Conservation (phyloP, 202 grass and related monocot species). For the Alloteropsis angusta region DNA sequence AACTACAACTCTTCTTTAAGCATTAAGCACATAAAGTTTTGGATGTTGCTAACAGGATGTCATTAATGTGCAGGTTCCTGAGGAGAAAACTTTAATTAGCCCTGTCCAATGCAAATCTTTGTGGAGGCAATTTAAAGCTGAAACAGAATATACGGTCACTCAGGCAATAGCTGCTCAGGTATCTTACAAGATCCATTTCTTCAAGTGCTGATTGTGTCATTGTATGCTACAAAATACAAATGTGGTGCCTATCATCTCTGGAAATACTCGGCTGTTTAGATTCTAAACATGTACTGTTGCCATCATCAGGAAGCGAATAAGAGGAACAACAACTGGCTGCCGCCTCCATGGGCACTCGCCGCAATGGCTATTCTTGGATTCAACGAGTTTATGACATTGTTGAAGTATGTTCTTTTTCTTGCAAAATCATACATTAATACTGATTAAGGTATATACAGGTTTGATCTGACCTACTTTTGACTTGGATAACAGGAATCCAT, state of each 20-base stretch:
- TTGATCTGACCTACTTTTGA: conserved; percentile 16
- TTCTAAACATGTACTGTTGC: conserved; percentile 27
- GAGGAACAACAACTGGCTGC: conserved; percentile 86
- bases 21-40: conserved; percentile 30
- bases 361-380: conserved; percentile 83
- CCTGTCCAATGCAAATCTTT: conserved; percentile 93
- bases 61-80: conserved; percentile 44
- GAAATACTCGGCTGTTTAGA: not conserved
- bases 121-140: conserved; percentile 93
- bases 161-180: conserved; percentile 98
- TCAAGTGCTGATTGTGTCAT: not conserved
- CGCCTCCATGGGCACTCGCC: conserved; percentile 88
- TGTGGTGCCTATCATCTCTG: not conserved
- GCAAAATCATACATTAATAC: not conserved
- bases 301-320: conserved; percentile 83
- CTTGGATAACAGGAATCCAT: conserved; percentile 56
- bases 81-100: conserved; percentile 79
- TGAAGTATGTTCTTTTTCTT: conserved; percentile 46
- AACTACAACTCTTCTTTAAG: no score
- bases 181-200: conserved; percentile 12
- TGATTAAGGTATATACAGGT: not conserved
- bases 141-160: conserved; percentile 92
- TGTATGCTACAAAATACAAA: not conserved
- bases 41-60: not conserved
- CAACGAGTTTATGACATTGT: conserved; percentile 92